A percentile compares a stretch with the other conserved stretches of the same genome.
Evolutionary conservation across 1,139 yeast genomes (phyloP).

Genomic region (Yamadazyma jaroonii): DNA sequence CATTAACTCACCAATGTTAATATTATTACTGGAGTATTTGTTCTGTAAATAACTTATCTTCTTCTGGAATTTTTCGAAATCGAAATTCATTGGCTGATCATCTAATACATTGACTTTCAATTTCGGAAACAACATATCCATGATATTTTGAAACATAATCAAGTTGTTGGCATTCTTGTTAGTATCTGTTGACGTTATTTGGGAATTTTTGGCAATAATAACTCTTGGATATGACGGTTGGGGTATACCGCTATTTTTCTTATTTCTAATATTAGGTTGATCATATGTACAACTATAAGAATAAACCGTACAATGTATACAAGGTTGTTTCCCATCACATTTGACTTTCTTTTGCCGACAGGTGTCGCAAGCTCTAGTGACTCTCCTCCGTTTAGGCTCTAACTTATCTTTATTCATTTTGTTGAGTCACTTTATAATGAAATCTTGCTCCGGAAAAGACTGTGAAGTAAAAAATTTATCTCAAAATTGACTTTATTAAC

Average conservation of each 20-base stretch:
- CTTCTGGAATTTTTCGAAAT: constrained; percentile 32
- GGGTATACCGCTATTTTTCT: constrained; percentile 34
- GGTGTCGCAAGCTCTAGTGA: constrained; percentile 81
- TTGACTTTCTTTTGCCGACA: constrained; percentile 79
- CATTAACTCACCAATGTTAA: constrained; percentile 21
- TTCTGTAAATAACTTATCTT: constrained; percentile 22
- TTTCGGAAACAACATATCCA: constrained; percentile 50
- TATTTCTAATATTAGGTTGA: constrained; percentile 68
- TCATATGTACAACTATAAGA: constrained; percentile 70
- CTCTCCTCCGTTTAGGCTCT: constrained; percentile 65
- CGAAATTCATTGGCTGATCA: constrained; percentile 27
- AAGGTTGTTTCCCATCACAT: constrained; percentile 86
- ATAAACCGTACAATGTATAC: constrained; percentile 87
- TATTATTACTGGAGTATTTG: constrained; percentile 16
- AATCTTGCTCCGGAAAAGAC: too few species aligned
- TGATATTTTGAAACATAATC: constrained; percentile 24
- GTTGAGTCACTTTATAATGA: constrained; percentile 1
- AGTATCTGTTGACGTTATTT: constrained; percentile 9
- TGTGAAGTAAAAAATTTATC: too few species aligned
- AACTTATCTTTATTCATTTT: constrained; percentile 5
- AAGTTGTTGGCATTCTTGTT: constrained; percentile 16
- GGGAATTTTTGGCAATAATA: constrained; percentile 10
- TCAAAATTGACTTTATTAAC: too few species aligned
- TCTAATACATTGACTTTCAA: constrained; percentile 38
- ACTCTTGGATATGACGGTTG: constrained; percentile 21